These are phyloP conservation scores for Trichoderma erinaceum DNA, from an alignment of 495 filamentous ascomycete genomes.

Conservation along the genomic window DNA sequence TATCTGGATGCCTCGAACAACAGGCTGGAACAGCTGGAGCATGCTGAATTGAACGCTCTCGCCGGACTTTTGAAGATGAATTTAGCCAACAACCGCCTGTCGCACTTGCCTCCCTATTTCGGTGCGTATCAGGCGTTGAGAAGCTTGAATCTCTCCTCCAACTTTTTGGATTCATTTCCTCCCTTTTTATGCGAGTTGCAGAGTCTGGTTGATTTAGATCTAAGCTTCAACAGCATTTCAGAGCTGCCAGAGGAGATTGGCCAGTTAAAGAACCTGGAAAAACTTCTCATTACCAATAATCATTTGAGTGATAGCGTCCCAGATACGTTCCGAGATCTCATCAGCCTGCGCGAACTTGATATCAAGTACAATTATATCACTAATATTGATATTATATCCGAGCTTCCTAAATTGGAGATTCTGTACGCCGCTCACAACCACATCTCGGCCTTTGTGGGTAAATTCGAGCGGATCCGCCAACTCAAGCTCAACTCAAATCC, in stretches of 20 bases:
- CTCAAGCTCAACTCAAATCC: conserved; percentile 88
- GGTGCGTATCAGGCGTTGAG: conserved; percentile 67
- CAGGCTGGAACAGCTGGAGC: conserved; percentile 74
- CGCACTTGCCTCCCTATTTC: conserved; percentile 71
- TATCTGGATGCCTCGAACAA: conserved; percentile 95
- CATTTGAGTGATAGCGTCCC: conserved; percentile 68
- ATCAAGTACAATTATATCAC: conserved; percentile 84
- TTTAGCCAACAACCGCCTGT: conserved; percentile 85
- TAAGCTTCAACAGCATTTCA: conserved; percentile 91
- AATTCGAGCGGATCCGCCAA: conserved; percentile 75
- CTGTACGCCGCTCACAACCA: conserved; percentile 84
- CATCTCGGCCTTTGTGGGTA: conserved; percentile 78
- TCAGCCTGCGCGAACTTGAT: conserved; percentile 83
- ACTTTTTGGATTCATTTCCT: conserved; percentile 79
- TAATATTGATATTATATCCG: conserved; percentile 75
- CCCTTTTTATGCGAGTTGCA: conserved; percentile 74
- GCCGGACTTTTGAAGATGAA: conserved; percentile 80
- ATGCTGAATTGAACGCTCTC: conserved; percentile 60
- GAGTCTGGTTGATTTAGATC: conserved; percentile 84
- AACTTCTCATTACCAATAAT: conserved; percentile 95
- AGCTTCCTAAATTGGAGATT: conserved; percentile 79
- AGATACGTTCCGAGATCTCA: conserved; percentile 58
- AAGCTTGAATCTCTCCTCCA: conserved; percentile 85
- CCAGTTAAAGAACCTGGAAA: conserved; percentile 68
- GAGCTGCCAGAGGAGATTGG: conserved; percentile 71